Evolutionary conservation across 73 alveolate genomes (phyloP), one percentile per base, ranked within the genome.

Genomic region (Paramecium sonneborni): DNA sequence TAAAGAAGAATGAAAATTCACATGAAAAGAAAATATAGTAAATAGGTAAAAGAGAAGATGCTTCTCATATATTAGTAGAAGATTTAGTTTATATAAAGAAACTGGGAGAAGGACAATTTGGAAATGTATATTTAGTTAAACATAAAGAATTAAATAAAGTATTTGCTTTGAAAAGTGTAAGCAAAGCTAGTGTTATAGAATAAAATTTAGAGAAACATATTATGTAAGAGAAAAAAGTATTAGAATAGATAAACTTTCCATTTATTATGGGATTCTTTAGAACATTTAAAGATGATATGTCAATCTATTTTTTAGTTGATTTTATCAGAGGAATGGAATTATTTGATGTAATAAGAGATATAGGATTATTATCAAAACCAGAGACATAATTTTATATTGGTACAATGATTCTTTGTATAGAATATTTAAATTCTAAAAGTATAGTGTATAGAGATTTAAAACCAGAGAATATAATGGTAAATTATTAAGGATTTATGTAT

Each of bases 391-490:
- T 95, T 85, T 95, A 95, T 56, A 79, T 92, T 67, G 94, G 93
- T 30, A 85, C 95, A 21, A 55, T 95, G 56, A 55, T 95, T 34
- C 86, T 95, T 15, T 93, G 96, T 43, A 70, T 95, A 46, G 96
- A 95, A 87, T 94, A 95, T 94, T 85, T 95, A 58, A 97, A 95
- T 90, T 95, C 95, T 57, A 92, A 95, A 18, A 93, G 93, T 87
- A 58, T 94, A 32, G 58, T 95, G 67, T 95, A 92, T 82, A 86
- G 98, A 84, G 98, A 95, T 85, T 70, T 95, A 30, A 94, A 95
- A 38, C 98, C 98, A 23, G 98, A 95, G 67, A 95, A 95, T 86
- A 92, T 95, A 5, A 95, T 95, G 95, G 96, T 94, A 8, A 85
- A 92, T 85, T 85, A 88, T 76, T 43, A 86, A 70, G 98, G 98